These are phyloP conservation scores for Cadophora malorum DNA, from an alignment of 2,329 filamentous ascomycete species.

Conservation along the genomic window DNA sequence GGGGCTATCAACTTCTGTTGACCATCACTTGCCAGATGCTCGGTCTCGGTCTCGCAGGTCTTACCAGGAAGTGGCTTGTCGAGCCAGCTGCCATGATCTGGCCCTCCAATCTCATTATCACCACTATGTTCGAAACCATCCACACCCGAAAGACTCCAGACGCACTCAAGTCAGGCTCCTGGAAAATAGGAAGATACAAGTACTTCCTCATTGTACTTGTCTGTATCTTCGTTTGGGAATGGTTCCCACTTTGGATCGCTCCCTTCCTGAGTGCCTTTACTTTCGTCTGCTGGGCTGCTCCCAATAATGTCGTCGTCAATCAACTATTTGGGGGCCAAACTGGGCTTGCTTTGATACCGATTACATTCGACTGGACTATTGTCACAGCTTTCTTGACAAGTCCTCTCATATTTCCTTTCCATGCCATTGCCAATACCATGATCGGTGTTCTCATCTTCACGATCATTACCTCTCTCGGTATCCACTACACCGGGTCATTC, in stretches of 20 bases:
- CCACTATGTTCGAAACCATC: constrained; percentile 69
- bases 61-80: constrained; percentile 66
- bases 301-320: constrained; percentile 71
- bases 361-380: constrained; percentile 81
- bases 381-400: constrained; percentile 49
- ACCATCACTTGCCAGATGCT: constrained; percentile 67
- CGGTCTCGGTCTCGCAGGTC: constrained; percentile 67
- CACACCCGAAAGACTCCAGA: constrained; percentile 55
- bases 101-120: constrained; percentile 62
- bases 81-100: constrained; percentile 69
- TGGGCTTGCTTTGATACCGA: constrained; percentile 70
- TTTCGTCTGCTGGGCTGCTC: constrained; percentile 74
- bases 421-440: constrained; percentile 63
- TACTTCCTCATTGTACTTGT: constrained; percentile 52
- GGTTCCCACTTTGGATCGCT: constrained; percentile 59
- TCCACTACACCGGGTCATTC: constrained; percentile 72
- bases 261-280: constrained; percentile 66
- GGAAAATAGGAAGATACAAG: constrained; percentile 49
- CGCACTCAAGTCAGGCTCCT: constrained; percentile 57
- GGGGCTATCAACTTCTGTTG: constrained; percentile 64
- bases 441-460: constrained; percentile 63
- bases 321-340: constrained; percentile 73
- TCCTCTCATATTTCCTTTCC: constrained; percentile 46
- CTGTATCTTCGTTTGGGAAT: constrained; percentile 56
- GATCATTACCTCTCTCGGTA: constrained; percentile 60